phyloP scores from a whole-genome alignment of 805 yeast species.

The Kockiozyma suomiensis region DNA sequence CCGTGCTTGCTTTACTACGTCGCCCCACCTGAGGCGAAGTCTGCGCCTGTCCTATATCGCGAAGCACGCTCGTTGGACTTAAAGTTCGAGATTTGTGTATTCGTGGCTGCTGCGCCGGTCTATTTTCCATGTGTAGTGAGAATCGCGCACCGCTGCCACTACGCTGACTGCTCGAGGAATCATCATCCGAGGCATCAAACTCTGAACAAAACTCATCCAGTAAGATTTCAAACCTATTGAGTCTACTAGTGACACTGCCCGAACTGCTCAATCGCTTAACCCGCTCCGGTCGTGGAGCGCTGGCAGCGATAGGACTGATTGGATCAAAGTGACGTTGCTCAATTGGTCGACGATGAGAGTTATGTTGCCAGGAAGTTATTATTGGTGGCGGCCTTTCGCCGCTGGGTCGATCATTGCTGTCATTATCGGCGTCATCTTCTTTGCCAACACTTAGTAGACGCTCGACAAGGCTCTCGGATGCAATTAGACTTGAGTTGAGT shows the following conservation, averaged over 20 bases:
- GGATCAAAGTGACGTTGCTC: no score
- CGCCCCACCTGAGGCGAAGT: constrained; percentile 1
- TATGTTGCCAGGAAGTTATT: neutral
- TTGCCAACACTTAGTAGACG: constrained; percentile 14
- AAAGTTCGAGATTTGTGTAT: neutral
- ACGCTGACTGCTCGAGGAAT: constrained; percentile 1
- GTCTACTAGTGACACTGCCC: constrained; percentile 21
- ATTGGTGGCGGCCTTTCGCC: constrained; percentile 3
- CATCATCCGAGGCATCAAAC: constrained; percentile 26
- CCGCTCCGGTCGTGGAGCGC: neutral
- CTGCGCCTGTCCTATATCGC: constrained; percentile 20
- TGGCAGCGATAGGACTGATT: neutral
- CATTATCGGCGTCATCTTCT: neutral
- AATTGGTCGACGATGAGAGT: neutral
- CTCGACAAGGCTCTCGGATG: constrained; percentile 31
- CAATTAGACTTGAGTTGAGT: constrained; percentile 28
- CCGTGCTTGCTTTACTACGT: neutral
- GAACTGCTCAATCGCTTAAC: neutral
- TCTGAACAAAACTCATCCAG: constrained; percentile 32
- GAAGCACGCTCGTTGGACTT: constrained; percentile 7
- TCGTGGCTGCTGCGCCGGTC: neutral
- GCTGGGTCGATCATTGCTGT: no score
- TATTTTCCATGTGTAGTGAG: constrained; percentile 7
- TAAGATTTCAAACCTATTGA: constrained; percentile 32
- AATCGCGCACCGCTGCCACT: constrained; percentile 12